Conservation (phyloP, 1,139 yeast genomes). For the Kazachstania sp. region DNA sequence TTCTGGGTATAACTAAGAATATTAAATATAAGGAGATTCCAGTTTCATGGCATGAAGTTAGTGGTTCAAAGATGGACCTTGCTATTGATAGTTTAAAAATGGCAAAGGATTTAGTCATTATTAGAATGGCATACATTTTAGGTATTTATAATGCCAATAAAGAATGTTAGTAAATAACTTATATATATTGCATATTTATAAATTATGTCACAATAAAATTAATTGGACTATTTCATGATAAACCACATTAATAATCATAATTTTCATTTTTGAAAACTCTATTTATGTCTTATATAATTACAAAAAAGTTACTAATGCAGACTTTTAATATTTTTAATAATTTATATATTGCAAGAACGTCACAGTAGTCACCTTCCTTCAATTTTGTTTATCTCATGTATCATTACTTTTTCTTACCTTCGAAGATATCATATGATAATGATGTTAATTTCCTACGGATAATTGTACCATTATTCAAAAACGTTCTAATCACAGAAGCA, state of each 20-base stretch:
- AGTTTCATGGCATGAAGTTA: conserved; percentile 95
- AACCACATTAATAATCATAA: too few species aligned
- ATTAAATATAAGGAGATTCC: conserved; percentile 70
- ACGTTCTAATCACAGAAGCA: conserved; percentile 63
- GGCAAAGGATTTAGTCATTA: conserved; percentile 94
- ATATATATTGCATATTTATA: neutral
- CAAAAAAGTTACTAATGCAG: neutral
- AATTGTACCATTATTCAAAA: conserved; percentile 60
- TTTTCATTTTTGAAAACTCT: too few species aligned
- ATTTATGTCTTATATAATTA: neutral
- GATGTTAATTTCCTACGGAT: conserved; percentile 37
- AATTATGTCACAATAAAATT: too few species aligned
- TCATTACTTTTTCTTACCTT: conserved; percentile 28
- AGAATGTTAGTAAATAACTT: neutral
- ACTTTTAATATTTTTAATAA: neutral
- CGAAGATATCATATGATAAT: conserved; percentile 29
- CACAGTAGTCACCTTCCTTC: neutral
- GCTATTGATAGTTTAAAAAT: conserved; percentile 84
- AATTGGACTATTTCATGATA: too few species aligned
- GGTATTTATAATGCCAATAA: conserved; percentile 58
- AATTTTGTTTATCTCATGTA: too few species aligned
- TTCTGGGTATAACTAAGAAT: conserved; percentile 64
- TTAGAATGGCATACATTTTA: conserved; percentile 75
- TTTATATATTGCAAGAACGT: neutral
- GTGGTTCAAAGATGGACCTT: conserved; percentile 85